Evolutionary conservation across 345 rosid species (phyloP).

Genomic region (Euclidium syriacum): DNA sequence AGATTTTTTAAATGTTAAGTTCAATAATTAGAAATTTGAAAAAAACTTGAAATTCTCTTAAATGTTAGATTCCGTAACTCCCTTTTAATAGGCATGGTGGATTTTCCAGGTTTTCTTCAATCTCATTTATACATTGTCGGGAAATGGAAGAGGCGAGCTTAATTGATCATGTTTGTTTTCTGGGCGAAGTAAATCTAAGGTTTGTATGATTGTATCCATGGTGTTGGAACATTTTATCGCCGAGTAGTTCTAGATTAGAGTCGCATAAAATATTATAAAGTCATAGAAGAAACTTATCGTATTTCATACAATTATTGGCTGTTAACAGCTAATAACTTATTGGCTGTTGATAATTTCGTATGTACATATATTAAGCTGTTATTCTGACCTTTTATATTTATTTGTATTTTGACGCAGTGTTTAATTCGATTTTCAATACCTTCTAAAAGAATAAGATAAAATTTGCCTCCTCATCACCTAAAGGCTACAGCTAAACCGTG

Average conservation of each 20-base stretch:
- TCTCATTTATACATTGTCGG: too few species aligned
- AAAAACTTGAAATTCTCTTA: too few species aligned
- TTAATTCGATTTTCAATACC: not conserved
- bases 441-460: not conserved
- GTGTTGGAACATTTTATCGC: not conserved
- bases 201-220: too few species aligned
- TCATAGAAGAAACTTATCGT: not conserved
- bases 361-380: not conserved
- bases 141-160: too few species aligned
- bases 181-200: too few species aligned
- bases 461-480: not conserved
- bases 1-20: too few species aligned
- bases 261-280: not conserved
- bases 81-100: too few species aligned
- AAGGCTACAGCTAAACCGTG: slow-evolving; percentile 18
- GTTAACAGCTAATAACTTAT: slow-evolving; percentile 14
- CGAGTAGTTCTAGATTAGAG: not conserved
- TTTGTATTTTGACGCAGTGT: not conserved
- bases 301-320: slow-evolving; percentile 1
- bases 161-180: too few species aligned
- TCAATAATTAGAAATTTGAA: too few species aligned
- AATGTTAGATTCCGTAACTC: too few species aligned
- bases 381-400: not conserved
- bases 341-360: too few species aligned
- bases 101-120: too few species aligned